Conservation (phyloP, 1,284 basidiomycete genomes). For the Malassezia slooffiae region DNA sequence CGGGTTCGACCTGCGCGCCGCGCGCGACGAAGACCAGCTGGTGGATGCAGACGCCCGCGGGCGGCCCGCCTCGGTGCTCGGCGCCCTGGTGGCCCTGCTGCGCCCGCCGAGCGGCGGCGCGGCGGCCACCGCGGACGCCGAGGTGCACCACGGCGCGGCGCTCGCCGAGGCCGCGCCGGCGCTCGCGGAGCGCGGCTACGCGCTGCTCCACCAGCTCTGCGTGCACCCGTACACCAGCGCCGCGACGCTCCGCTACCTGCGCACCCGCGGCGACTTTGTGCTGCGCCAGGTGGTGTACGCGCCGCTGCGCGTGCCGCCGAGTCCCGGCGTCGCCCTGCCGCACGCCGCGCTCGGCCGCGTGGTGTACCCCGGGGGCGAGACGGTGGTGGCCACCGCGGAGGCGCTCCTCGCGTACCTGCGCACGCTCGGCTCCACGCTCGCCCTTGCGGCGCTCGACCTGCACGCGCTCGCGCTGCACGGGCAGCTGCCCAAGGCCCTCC, state of each 20-base stretch:
- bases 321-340: conserved; percentile 14
- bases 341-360: conserved; percentile 58
- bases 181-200: conserved; percentile 75
- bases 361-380: conserved; percentile 59
- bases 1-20: conserved; percentile 56
- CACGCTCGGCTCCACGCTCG: conserved; percentile 71
- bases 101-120: conserved; percentile 18
- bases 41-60: conserved; percentile 49
- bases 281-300: conserved; percentile 66
- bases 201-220: conserved; percentile 74
- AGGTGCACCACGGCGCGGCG: conserved; percentile 9
- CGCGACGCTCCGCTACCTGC: conserved; percentile 72
- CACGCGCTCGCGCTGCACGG: conserved; percentile 71
- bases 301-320: conserved; percentile 47
- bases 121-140: conserved; percentile 14
- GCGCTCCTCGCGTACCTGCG: conserved; percentile 68
- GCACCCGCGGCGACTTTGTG: conserved; percentile 80
- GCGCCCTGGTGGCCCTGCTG: conserved; percentile 7
- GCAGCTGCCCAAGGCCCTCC: conserved; percentile 34
- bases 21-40: not conserved
- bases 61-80: not conserved
- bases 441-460: conserved; percentile 76
- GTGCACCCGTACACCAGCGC: conserved; percentile 71
- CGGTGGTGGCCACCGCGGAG: conserved; percentile 63
- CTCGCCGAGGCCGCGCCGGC: conserved; percentile 51